Percentiles rank a stretch among this genome's conserved stretches.
Conservation (phyloP, 176 grass and related monocot genomes). For the Pontederia crassipes region DNA sequence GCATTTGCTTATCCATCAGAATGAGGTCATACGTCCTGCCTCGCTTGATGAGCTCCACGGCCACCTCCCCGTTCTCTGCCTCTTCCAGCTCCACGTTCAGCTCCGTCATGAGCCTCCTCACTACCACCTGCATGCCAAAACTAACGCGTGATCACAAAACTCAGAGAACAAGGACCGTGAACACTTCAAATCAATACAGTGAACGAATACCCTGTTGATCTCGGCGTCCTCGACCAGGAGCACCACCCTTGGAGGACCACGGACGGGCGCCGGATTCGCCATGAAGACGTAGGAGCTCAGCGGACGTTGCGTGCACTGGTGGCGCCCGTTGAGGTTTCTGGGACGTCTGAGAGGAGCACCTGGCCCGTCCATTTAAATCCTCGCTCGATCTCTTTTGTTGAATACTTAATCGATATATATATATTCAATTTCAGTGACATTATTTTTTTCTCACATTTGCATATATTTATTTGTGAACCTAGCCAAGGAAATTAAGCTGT, state of each 20-base stretch:
- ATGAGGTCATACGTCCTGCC: slow-evolving; percentile 36
- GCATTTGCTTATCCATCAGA: slow-evolving; percentile 52
- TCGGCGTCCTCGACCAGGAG: slow-evolving; percentile 50
- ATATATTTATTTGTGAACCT: too few relatives aligned
- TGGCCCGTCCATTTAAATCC: too few relatives aligned
- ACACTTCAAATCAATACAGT: neutral
- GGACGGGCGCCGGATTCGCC: neutral
- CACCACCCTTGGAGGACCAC: neutral
- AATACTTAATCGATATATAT: too few relatives aligned
- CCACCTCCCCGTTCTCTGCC: slow-evolving; percentile 13
- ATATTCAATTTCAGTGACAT: too few relatives aligned
- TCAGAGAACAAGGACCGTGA: neutral
- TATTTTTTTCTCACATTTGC: too few relatives aligned
- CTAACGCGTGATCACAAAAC: too few relatives aligned
- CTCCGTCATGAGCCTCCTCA: slow-evolving; percentile 26
- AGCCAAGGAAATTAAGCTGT: too few relatives aligned
- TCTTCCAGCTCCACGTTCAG: slow-evolving; percentile 19
- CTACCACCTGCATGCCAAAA: slow-evolving; percentile 25
- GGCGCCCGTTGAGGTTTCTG: too few relatives aligned
- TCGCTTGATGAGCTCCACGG: slow-evolving; percentile 7
- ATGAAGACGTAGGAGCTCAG: neutral
- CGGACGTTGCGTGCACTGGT: neutral
- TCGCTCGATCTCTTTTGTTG: too few relatives aligned
- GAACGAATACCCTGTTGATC: slow-evolving; percentile 20
- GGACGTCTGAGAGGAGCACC: too few relatives aligned